These are phyloP conservation scores for Fusarium guadeloupense DNA, from an alignment of 2,329 filamentous ascomycete species.

Conservation along the genomic window DNA sequence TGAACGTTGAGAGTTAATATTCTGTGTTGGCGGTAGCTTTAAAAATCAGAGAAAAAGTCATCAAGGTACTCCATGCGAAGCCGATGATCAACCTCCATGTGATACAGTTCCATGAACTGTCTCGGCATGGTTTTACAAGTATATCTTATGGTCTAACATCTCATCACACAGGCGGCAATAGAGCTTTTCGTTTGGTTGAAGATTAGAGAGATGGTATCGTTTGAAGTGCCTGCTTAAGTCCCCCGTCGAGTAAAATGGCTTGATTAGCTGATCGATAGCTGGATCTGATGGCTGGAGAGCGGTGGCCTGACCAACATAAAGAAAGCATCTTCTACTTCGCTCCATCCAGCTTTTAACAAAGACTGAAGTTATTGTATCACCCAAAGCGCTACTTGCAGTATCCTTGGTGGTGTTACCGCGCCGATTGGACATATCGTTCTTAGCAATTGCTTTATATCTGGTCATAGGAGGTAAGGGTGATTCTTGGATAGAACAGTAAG, in stretches of 20 bases:
- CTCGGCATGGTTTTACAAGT: slow-evolving; percentile 13
- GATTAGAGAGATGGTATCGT: slow-evolving; percentile 5
- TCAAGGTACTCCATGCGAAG: too few species aligned
- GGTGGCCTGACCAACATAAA: neutral
- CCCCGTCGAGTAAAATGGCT: neutral
- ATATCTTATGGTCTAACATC: slow-evolving; percentile 6
- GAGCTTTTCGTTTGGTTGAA: neutral
- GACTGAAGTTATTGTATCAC: slow-evolving; percentile 2
- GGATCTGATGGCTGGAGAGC: neutral
- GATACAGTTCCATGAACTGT: slow-evolving; percentile 6
- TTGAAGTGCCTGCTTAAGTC: slow-evolving; percentile 17
- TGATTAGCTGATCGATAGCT: neutral
- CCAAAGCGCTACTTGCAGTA: neutral
- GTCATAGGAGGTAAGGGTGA: neutral
- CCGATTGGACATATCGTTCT: neutral
- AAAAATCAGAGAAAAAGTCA: too few species aligned
- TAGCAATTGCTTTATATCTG: neutral
- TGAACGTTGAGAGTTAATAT: too few species aligned
- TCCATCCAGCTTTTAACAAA: neutral
- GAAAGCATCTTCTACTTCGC: neutral
- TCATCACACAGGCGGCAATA: neutral
- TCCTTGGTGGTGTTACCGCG: too few species aligned
- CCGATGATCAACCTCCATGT: neutral
- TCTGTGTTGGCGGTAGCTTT: too few species aligned
- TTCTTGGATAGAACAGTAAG: slow-evolving; percentile 16